Conservation (phyloP, 1,284 basidiomycete species). For the Irpex rosettiformis region DNA sequence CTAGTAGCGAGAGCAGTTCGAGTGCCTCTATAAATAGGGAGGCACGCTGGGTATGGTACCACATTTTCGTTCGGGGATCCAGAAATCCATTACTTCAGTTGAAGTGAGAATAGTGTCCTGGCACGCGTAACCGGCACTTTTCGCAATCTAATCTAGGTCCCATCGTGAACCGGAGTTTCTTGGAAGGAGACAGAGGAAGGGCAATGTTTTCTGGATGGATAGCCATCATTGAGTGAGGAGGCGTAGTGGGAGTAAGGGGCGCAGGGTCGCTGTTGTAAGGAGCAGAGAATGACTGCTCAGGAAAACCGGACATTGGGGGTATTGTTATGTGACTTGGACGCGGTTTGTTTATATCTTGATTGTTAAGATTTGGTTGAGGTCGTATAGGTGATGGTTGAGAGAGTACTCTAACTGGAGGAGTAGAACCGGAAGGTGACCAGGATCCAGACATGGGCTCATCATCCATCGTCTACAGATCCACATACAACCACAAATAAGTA, state of each 20-base stretch:
- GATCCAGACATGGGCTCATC: conserved; percentile 8
- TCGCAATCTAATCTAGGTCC: conserved; percentile 70
- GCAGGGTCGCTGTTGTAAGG: background rate
- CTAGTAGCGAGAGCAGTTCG: background rate
- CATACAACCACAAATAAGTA: background rate
- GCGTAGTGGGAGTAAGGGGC: background rate
- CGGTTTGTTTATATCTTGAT: background rate
- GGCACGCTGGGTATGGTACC: background rate
- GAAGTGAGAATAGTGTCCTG: conserved; percentile 71
- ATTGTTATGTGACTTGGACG: background rate
- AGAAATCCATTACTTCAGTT: too few species aligned
- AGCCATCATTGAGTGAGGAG: background rate
- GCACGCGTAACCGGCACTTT: conserved; percentile 63
- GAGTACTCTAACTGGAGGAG: background rate
- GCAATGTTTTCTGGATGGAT: conserved; percentile 2
- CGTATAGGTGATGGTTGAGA: background rate
- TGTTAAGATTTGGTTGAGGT: background rate
- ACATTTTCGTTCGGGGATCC: too few species aligned
- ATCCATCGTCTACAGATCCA: conserved; percentile 3
- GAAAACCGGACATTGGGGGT: background rate
- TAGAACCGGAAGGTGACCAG: background rate
- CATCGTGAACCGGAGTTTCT: conserved; percentile 54
- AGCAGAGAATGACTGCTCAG: background rate
- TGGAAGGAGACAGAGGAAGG: background rate
- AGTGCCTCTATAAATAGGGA: background rate